Base-by-base conservation (phyloP, 2,329 filamentous ascomycete species). In the Ceratocystis variospora region DNA sequence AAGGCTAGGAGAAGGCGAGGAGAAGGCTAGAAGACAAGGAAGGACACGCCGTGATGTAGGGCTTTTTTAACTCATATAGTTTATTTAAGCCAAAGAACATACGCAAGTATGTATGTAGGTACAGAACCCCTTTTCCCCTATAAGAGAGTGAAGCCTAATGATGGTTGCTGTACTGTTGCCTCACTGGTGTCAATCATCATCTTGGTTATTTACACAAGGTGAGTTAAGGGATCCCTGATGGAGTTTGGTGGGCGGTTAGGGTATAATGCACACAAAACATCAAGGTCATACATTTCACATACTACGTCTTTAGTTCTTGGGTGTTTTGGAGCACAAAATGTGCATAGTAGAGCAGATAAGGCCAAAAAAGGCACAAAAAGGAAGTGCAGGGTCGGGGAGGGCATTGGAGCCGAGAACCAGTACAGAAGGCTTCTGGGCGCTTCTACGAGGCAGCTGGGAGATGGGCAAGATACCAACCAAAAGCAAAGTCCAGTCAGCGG, bases 161-260 rank as follows among this genome's bases (percentile, higher is more conserved):
- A 25, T 19, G 3, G 17, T 33, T 59, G 53, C 28, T n/a, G 53
- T 59, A 17, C 15, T 59, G n/a, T 33, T 59, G 28, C 33, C 53
- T 33, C 53, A 3, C 1, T 59, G 53, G 25, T 59, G 53, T 59
- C 53, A 59, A 59, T 59, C 53, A 33, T 59, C 53, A 59, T 59
- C 15, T 59, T 33, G 53, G 53, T 3, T 37, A 31, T 25, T 17
- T 8, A 8, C n/a, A 59, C 53, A 17, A 17, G 3, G 8, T 17
- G 28, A 28, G 50, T 25, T 28, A 31, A 31, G 50, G 50, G 53
- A 59, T 59, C 53, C 53, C 17, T 59, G 53, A 17, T 25, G 22
- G 31, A 12, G 4, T 15, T 31, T 12, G 50, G 17, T 28, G 17
- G 15, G 6, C n/a, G 5, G 5, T 55, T 59, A 59, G 53, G 53